phyloP scores from a whole-genome alignment of 768 basidiomycete genomes.

The Agrocybe praecox region DNA sequence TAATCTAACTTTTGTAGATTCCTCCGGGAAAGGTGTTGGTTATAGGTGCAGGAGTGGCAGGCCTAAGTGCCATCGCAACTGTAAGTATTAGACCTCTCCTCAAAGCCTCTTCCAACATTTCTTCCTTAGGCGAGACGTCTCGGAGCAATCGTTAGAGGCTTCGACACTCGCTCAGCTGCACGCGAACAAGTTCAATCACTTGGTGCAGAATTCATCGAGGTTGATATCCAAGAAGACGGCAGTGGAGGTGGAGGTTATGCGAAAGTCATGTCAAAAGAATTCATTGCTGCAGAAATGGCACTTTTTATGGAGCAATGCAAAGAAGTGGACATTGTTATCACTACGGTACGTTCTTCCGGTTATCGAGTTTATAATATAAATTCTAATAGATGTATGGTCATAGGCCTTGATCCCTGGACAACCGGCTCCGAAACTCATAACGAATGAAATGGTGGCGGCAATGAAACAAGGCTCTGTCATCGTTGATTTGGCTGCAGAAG shows the following conservation, averaged over 20 bases:
- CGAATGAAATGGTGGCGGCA: conserved; percentile 82
- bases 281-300: conserved; percentile 86
- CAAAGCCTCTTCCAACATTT: background rate
- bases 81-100: conserved; percentile 35
- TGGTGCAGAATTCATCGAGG: conserved; percentile 90
- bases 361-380: background rate
- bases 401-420: conserved; percentile 85
- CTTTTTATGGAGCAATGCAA: conserved; percentile 87
- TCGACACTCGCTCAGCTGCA: conserved; percentile 84
- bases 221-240: conserved; percentile 78
- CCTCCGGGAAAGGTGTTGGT: conserved; percentile 86
- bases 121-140: conserved; percentile 67
- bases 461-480: conserved; percentile 93
- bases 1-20: conserved; percentile 46
- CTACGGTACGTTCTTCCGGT: conserved; percentile 57
- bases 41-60: conserved; percentile 89
- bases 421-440: conserved; percentile 86
- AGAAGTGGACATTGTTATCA: conserved; percentile 88
- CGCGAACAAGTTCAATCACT: conserved; percentile 90
- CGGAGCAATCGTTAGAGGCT: conserved; percentile 87
- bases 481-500: conserved; percentile 85
- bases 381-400: background rate
- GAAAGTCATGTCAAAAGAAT: conserved; percentile 90
- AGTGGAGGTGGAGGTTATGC: conserved; percentile 85
- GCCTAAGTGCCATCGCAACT: conserved; percentile 85